Conservation (phyloP, 352 stramenopile genomes). For the Phytophthora litchii region DNA sequence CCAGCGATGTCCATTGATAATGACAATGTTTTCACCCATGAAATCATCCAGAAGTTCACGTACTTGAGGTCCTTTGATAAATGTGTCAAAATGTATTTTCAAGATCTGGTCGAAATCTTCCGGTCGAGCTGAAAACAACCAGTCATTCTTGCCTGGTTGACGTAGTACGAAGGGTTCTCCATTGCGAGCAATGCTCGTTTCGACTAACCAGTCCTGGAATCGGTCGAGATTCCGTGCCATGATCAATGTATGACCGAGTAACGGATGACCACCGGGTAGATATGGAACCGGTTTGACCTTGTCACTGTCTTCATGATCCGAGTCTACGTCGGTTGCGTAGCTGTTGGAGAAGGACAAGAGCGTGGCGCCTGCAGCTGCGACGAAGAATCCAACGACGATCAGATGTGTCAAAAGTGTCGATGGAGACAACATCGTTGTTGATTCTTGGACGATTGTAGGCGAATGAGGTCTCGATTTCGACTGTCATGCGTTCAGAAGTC, state of each 20-base stretch:
- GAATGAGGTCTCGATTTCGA: slow-evolving; percentile 14
- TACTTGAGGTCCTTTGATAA: slow-evolving; percentile 52
- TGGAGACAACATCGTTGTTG: slow-evolving; percentile 31
- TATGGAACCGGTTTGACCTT: slow-evolving; percentile 28
- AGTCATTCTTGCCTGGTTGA: slow-evolving; percentile 48
- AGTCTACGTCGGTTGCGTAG: slow-evolving; percentile 16
- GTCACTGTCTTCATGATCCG: slow-evolving; percentile 13
- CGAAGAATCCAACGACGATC: slow-evolving; percentile 27
- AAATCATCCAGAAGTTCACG: slow-evolving; percentile 46
- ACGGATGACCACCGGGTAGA: slow-evolving; percentile 25
- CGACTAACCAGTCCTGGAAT: slow-evolving; percentile 48
- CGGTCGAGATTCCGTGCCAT: slow-evolving; percentile 34
- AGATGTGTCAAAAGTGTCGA: slow-evolving; percentile 23
- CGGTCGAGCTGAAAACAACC: slow-evolving; percentile 44
- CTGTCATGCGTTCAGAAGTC: slow-evolving; percentile 4
- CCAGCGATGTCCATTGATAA: slow-evolving; percentile 53
- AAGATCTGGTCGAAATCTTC: slow-evolving; percentile 58
- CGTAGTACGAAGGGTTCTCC: slow-evolving; percentile 36
- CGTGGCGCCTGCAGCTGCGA: slow-evolving; percentile 20
- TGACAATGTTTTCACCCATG: slow-evolving; percentile 53
- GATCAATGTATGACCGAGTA: slow-evolving; percentile 41
- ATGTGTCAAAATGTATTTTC: slow-evolving; percentile 55
- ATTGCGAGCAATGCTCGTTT: slow-evolving; percentile 37
- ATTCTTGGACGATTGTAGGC: slow-evolving; percentile 17
- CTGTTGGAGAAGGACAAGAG: slow-evolving; percentile 14